Conservation (phyloP, 441 rosid species). For the Geranium incanum region DNA sequence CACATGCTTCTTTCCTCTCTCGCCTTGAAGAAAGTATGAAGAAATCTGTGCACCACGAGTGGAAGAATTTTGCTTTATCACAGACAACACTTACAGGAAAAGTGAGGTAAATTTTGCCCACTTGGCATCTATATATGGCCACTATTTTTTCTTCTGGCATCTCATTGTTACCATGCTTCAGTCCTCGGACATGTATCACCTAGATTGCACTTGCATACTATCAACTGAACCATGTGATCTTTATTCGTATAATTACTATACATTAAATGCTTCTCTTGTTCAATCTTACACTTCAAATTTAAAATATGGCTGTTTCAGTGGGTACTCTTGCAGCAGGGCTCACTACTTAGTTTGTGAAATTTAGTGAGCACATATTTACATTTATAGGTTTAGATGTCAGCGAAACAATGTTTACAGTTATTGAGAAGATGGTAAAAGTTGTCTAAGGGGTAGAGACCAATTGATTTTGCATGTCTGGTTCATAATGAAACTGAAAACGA, state of each 20-base stretch:
- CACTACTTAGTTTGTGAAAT: background rate
- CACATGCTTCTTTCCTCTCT: background rate
- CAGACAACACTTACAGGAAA: conserved; percentile 59
- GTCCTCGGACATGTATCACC: too few relatives aligned
- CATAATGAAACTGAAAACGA: background rate
- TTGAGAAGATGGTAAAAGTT: background rate
- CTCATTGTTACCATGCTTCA: background rate
- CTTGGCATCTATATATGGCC: background rate
- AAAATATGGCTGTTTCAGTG: too few relatives aligned
- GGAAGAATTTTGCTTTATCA: conserved; percentile 67
- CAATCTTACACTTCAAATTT: too few relatives aligned
- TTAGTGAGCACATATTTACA: background rate
- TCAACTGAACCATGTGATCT: too few relatives aligned
- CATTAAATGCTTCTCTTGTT: too few relatives aligned
- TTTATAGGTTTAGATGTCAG: background rate
- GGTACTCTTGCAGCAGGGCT: too few relatives aligned
- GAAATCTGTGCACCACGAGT: conserved; percentile 62
- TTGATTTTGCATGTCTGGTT: background rate
- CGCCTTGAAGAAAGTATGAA: conserved; percentile 51
- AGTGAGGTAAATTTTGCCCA: conserved; percentile 39
- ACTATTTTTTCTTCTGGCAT: background rate
- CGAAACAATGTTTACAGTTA: too few relatives aligned
- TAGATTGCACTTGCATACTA: background rate
- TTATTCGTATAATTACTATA: too few relatives aligned
- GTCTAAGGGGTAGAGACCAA: background rate